phyloP scores from a whole-genome alignment of 129 eudicot genomes.

The Smallanthus sonchifolius region DNA sequence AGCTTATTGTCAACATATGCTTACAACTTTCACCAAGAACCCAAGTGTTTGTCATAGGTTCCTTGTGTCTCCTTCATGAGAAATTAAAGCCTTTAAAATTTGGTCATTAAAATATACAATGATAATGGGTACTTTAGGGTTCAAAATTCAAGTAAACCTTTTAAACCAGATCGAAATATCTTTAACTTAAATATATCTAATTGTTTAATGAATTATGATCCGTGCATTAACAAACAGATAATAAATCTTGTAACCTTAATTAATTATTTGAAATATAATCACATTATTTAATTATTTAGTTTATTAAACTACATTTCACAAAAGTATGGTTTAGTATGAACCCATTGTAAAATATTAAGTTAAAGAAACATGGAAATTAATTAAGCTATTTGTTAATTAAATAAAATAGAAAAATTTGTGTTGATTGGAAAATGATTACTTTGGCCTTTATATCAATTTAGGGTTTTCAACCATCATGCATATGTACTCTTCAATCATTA shows the following conservation, averaged over 20 bases:
- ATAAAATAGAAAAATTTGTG: constrained; percentile 7
- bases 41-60: constrained; percentile 34
- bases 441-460: constrained; percentile 7
- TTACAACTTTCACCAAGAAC: constrained; percentile 25
- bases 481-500: constrained; percentile 25
- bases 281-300: not conserved
- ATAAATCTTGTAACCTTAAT: not conserved
- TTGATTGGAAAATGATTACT: constrained; percentile 26
- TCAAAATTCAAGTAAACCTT: not conserved
- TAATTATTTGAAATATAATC: not conserved
- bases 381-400: not conserved
- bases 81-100: not conserved
- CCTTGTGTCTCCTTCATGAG: constrained; percentile 28
- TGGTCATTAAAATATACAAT: not conserved
- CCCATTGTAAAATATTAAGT: not conserved
- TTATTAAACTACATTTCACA: not conserved
- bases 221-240: too few relatives aligned
- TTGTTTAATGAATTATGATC: not conserved
- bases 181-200: not conserved
- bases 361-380: not conserved
- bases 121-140: not conserved
- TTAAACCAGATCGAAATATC: not conserved
- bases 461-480: constrained; percentile 33
- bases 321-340: not conserved
- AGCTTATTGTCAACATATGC: constrained; percentile 30